Evolutionary conservation across 768 basidiomycete species (phyloP), one percentile per base, ranked within the genome.

Genomic region (Clitopilus passeckerianus): DNA sequence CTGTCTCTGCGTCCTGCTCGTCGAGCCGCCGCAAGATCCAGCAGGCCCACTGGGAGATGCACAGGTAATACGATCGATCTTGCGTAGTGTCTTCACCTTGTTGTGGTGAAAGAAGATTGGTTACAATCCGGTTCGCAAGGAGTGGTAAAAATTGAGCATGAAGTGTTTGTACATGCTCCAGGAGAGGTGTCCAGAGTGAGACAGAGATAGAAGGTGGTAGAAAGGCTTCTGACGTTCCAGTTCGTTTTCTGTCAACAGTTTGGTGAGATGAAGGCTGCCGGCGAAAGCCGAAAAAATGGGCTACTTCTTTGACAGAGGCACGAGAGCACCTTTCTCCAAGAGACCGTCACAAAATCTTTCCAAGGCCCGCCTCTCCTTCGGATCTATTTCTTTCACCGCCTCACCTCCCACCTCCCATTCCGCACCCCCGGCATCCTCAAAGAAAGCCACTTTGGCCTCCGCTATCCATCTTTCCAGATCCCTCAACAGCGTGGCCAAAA

Each of bases 261-360:
- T 79, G 16, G 80, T 77, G 1, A 78, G 46, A 6, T 81, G 80
- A 7, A 83, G 75, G n/a, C 68, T 37, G 70, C 12, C 43, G 10
- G 18, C 59, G 34, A 65, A 37, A 24, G 37, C 37, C 44, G 37
- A 27, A 43, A 58, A 61, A 24, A 53, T 18, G 82, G 34, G 15
- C 62, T 63, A 95, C 96, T 87, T 94, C 74, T 86, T 91, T 1
- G 93, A 89, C 1, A 90, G 64, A 7, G 96, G 95, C 3, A 98
- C 87, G 7, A 98, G 74, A 9, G 77, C 83, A 9, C 93, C 93
- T 61, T 80, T 83, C 59, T 85, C 86, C 54, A 91, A 64, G 12
- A 98, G 73, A 0, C 72, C 80, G 53, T 87, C 84, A 57, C 85
- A 87, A 1, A 98, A 71, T 34, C 73, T 72, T 57, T 91, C 88